Percentiles rank a stretch among this genome's conserved stretches.
These are phyloP conservation scores for Neurospora cerealis DNA, from an alignment of 495 filamentous ascomycete genomes.

Conservation along the genomic window DNA sequence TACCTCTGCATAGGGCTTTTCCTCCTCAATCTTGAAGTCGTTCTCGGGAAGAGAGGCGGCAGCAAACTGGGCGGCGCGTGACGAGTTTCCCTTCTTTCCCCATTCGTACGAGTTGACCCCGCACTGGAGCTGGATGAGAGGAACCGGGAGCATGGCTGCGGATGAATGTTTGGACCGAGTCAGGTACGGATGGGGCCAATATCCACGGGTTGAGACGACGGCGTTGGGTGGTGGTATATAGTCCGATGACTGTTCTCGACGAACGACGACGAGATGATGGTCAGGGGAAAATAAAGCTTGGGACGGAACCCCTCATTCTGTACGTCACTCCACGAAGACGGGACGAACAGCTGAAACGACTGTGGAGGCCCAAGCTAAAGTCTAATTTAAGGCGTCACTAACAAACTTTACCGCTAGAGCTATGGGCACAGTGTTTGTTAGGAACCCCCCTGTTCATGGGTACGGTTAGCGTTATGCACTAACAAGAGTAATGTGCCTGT, in stretches of 20 bases:
- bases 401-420: neutral
- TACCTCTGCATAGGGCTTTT: conserved; percentile 84
- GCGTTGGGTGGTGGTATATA: neutral
- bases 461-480: neutral
- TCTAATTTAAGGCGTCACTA: neutral
- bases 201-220: neutral
- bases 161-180: neutral
- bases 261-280: neutral
- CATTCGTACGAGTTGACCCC: conserved; percentile 98
- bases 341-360: neutral
- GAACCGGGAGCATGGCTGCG: conserved; percentile 41
- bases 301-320: neutral
- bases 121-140: conserved; percentile 85
- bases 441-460: neutral
- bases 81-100: conserved; percentile 84
- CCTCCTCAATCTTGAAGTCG: conserved; percentile 65
- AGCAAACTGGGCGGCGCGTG: conserved; percentile 68
- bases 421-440: neutral
- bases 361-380: neutral
- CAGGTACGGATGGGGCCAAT: neutral
- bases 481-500: neutral
- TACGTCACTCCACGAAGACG: neutral
- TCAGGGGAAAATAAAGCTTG: neutral
- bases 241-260: neutral
- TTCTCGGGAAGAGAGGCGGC: conserved; percentile 56